Conservation (phyloP, 768 basidiomycete genomes). For the Boletus pseudo-olivaceus region DNA sequence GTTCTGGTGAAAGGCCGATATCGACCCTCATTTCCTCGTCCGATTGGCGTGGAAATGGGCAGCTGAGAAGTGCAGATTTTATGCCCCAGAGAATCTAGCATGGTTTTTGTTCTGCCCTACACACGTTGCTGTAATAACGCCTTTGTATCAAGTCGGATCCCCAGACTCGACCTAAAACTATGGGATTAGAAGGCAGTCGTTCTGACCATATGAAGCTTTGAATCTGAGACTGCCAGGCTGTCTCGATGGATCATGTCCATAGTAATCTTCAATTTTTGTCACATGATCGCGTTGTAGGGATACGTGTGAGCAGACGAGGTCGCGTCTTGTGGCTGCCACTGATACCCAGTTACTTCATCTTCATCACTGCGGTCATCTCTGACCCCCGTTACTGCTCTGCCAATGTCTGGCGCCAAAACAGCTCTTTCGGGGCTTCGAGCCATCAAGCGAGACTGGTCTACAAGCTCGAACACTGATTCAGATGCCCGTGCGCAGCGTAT, state of each 20-base stretch:
- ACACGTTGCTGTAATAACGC: constrained; percentile 6
- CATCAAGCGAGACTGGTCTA: constrained; percentile 62
- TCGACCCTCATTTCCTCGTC: constrained; percentile 43
- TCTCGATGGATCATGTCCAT: too few relatives aligned
- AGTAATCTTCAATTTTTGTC: too few relatives aligned
- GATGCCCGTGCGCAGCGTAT: constrained; percentile 39
- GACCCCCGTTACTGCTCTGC: not conserved
- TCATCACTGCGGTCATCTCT: not conserved
- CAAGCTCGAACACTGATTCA: constrained; percentile 35
- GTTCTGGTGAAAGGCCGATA: constrained; percentile 81
- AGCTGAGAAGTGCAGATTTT: constrained; percentile 40
- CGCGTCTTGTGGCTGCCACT: not conserved
- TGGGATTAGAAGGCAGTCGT: too few relatives aligned
- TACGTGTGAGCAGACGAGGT: not conserved
- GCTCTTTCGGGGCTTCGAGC: constrained; percentile 58
- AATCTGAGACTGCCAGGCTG: too few relatives aligned
- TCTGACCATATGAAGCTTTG: too few relatives aligned
- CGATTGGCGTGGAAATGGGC: constrained; percentile 57
- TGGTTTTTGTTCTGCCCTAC: constrained; percentile 36
- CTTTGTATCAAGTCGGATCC: not conserved
- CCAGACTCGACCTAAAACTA: too few relatives aligned
- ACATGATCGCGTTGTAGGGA: constrained; percentile 21
- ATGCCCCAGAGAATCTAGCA: constrained; percentile 27
- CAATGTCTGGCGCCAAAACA: constrained; percentile 32
- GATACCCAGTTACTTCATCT: not conserved